phyloP scores from a whole-genome alignment of 2,329 filamentous ascomycete genomes.

The Acephala macrosclerotiorum region DNA sequence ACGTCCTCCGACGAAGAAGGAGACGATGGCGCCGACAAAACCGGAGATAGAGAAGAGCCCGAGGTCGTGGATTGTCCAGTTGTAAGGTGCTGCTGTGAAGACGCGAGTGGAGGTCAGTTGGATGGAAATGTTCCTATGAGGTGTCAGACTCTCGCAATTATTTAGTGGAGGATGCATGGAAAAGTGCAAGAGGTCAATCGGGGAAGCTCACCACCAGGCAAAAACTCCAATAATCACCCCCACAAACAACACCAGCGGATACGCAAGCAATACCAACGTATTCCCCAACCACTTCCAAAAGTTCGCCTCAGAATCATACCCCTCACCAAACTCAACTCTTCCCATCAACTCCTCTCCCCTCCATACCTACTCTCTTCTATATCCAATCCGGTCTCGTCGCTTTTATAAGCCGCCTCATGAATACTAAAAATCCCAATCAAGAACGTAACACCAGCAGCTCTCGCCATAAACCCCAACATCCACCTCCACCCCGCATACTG shows the following conservation, averaged over 20 bases:
- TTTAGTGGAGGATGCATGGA: not conserved
- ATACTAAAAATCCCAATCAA: conserved; percentile 38
- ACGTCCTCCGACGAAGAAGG: conserved; percentile 36
- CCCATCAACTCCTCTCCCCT: conserved; percentile 14
- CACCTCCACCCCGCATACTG: conserved; percentile 41
- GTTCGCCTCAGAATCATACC: conserved; percentile 19
- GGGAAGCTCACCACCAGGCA: conserved; percentile 17
- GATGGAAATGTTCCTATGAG: conserved; percentile 19
- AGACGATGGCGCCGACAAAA: conserved; percentile 26
- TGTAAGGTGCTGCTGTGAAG: conserved; percentile 17
- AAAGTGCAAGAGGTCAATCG: too few relatives aligned
- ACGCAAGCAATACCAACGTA: conserved; percentile 11
- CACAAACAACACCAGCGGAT: conserved; percentile 17
- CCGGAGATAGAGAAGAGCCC: conserved; percentile 21
- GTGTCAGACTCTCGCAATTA: not conserved
- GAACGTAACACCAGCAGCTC: conserved; percentile 37
- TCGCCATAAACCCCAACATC: conserved; percentile 40
- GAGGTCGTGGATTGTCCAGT: conserved; percentile 13
- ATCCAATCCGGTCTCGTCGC: conserved; percentile 15
- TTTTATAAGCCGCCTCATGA: conserved; percentile 36
- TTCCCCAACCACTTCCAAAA: conserved; percentile 14
- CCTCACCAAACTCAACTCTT: conserved; percentile 14
- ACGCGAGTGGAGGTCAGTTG: conserved; percentile 15
- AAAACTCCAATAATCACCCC: conserved; percentile 16
- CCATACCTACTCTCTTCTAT: conserved; percentile 8